A percentile compares a stretch with the other conserved stretches of the same genome.
Evolutionary conservation across 2,329 filamentous ascomycete species (phyloP).

Genomic region (Alternaria arbusti): DNA sequence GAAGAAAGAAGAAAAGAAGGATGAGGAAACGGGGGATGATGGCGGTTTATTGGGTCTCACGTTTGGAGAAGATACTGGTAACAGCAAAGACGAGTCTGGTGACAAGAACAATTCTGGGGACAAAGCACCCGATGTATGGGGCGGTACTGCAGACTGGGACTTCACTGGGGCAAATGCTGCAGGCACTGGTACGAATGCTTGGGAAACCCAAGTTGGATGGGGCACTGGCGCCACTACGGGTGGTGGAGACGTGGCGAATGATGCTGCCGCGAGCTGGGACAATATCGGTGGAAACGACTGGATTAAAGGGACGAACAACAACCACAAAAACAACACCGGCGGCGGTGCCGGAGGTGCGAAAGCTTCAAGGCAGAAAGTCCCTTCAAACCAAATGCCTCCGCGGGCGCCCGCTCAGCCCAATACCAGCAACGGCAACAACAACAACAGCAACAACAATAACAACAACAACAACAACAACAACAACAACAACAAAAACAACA

Average conservation of each 20-base stretch:
- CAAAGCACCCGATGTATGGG: background rate
- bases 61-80: background rate
- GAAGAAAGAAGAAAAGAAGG: background rate
- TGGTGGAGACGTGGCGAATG: background rate
- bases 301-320: background rate
- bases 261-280: background rate
- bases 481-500: background rate
- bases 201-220: background rate
- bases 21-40: background rate
- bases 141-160: background rate
- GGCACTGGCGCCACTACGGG: background rate
- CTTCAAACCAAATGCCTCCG: constrained; percentile 6
- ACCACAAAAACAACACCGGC: background rate
- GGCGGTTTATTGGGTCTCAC: background rate
- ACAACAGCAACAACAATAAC: background rate
- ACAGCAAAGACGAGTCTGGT: background rate
- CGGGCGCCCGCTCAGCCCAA: background rate
- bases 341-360: background rate
- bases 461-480: background rate
- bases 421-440: background rate
- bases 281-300: background rate
- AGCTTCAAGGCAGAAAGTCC: background rate
- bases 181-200: background rate
- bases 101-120: background rate
- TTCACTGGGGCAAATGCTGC: background rate